Evolutionary conservation across 305 asterid species (phyloP).

Genomic region (Fraxinus ornus): DNA sequence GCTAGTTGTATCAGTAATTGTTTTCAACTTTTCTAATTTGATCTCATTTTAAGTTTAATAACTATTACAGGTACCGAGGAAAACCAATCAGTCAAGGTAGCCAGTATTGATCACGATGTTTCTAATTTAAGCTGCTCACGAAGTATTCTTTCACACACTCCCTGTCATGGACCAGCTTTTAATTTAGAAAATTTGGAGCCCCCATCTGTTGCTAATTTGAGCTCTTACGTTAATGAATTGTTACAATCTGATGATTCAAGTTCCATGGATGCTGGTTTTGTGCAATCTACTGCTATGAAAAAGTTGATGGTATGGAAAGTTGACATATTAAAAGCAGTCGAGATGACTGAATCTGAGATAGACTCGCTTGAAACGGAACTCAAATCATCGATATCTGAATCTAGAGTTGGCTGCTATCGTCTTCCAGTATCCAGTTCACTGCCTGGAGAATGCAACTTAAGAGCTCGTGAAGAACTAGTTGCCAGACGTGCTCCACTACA

Average conservation of each 20-base stretch:
- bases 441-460: slow-evolving; percentile 29
- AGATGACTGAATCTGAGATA: slow-evolving; percentile 78
- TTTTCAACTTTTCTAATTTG: not conserved
- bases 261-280: slow-evolving; percentile 53
- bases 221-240: slow-evolving; percentile 60
- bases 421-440: slow-evolving; percentile 44
- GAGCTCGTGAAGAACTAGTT: slow-evolving; percentile 39
- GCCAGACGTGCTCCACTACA: slow-evolving; percentile 41
- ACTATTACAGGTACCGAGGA: slow-evolving; percentile 66
- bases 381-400: slow-evolving; percentile 50
- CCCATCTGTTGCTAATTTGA: slow-evolving; percentile 55
- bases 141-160: slow-evolving; percentile 43
- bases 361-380: slow-evolving; percentile 83
- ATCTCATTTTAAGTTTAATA: slow-evolving; percentile 6
- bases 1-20: not conserved
- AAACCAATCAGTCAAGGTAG: slow-evolving; percentile 54
- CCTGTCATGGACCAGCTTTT: slow-evolving; percentile 53
- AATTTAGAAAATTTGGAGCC: slow-evolving; percentile 72
- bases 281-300: slow-evolving; percentile 58
- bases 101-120: slow-evolving; percentile 41
- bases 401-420: slow-evolving; percentile 31
- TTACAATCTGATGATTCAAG: slow-evolving; percentile 58
- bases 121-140: slow-evolving; percentile 56
- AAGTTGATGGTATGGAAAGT: slow-evolving; percentile 74
- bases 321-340: slow-evolving; percentile 68